phyloP scores from a whole-genome alignment of 2,329 filamentous ascomycete genomes.

The Pezicula rhizophila region DNA sequence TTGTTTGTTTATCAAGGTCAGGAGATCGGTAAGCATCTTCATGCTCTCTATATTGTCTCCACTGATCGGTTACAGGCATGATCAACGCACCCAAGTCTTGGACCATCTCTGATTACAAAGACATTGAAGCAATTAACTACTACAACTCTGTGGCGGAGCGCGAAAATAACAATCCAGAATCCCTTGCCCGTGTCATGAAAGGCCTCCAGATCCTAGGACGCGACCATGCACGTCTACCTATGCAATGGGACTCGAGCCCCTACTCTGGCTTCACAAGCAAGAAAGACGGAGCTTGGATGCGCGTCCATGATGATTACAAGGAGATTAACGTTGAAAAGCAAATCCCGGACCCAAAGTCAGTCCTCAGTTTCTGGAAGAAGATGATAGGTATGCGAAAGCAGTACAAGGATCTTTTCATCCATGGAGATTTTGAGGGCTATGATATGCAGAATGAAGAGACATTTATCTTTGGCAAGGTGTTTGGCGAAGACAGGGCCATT shows the following conservation, averaged over 20 bases:
- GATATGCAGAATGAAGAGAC: conserved; percentile 40
- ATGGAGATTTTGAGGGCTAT: conserved; percentile 50
- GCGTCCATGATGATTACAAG: conserved; percentile 46
- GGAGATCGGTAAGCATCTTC: conserved; percentile 39
- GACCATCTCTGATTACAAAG: conserved; percentile 42
- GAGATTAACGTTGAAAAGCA: conserved; percentile 54
- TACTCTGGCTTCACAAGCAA: conserved; percentile 57
- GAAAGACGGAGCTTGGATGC: conserved; percentile 52
- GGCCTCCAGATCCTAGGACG: conserved; percentile 54
- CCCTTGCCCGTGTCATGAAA: conserved; percentile 39
- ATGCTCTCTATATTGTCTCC: neutral
- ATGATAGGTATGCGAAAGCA: conserved; percentile 28
- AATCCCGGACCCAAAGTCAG: conserved; percentile 12
- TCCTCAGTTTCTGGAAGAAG: conserved; percentile 25
- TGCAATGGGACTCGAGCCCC: conserved; percentile 54
- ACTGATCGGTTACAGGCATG: conserved; percentile 29
- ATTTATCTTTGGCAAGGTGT: conserved; percentile 39
- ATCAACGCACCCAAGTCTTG: conserved; percentile 48
- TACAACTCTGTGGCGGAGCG: conserved; percentile 38
- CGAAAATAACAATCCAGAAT: conserved; percentile 29
- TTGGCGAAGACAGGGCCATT: conserved; percentile 27
- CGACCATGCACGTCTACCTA: conserved; percentile 62
- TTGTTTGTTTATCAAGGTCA: conserved; percentile 55
- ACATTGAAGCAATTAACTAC: conserved; percentile 44
- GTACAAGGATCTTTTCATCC: conserved; percentile 55